These are phyloP conservation scores for Hericium coralloides DNA, from an alignment of 768 basidiomycete species.

Conservation along the genomic window DNA sequence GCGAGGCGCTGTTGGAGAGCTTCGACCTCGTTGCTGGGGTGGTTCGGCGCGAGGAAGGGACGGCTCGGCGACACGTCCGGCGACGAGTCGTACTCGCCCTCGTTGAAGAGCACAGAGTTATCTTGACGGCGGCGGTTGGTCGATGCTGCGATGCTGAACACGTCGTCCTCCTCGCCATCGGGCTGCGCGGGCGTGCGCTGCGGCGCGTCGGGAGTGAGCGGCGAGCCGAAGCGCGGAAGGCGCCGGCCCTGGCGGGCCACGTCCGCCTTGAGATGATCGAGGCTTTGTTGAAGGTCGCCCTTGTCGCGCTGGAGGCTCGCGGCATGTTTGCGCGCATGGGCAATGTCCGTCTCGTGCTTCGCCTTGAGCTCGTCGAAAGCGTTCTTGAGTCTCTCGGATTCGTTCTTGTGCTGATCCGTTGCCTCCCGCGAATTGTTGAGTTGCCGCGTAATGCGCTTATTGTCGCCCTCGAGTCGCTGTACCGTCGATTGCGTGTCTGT, in stretches of 20 bases:
- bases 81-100: constrained; percentile 36
- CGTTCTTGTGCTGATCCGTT: constrained; percentile 81
- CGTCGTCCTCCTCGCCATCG: constrained; percentile 48
- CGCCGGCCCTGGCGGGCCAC: constrained; percentile 53
- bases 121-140: constrained; percentile 52
- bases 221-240: constrained; percentile 60
- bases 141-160: constrained; percentile 53
- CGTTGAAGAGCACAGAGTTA: constrained; percentile 37
- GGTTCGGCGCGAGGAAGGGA: constrained; percentile 62
- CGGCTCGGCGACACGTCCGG: constrained; percentile 56
- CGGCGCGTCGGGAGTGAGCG: constrained; percentile 56
- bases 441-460: constrained; percentile 68
- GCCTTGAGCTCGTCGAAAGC: constrained; percentile 66
- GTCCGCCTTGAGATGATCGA: constrained; percentile 73
- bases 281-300: constrained; percentile 74
- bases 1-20: constrained; percentile 72
- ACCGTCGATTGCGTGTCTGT: constrained; percentile 54
- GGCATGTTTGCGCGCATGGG: constrained; percentile 79
- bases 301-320: constrained; percentile 89
- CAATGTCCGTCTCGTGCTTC: constrained; percentile 93
- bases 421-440: constrained; percentile 67
- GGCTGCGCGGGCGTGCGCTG: constrained; percentile 36
- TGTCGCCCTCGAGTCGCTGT: constrained; percentile 72
- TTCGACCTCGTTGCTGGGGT: constrained; percentile 75
- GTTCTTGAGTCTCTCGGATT: constrained; percentile 60